These are phyloP conservation scores for Paraglomus brasilianum DNA, from an alignment of 192 early-diverging fungal species.

Conservation along the genomic window DNA sequence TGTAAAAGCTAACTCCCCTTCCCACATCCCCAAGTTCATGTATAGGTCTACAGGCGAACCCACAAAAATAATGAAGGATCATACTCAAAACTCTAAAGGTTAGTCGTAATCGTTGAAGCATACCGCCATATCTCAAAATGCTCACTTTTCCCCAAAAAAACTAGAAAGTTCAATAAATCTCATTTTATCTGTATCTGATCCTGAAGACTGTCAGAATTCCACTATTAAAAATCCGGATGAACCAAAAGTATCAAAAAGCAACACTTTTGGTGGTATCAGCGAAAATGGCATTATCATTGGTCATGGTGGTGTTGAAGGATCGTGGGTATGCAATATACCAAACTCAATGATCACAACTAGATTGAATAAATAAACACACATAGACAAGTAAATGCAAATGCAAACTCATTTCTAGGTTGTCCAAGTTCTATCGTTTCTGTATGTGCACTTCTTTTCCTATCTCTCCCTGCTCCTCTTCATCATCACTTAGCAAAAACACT, in stretches of 20 bases:
- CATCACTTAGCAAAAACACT: slow-evolving; percentile 61
- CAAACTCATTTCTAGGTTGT: too few relatives aligned
- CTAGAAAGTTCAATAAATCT: background rate
- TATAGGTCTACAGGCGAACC: too few relatives aligned
- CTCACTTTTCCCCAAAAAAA: background rate
- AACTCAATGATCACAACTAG: too few relatives aligned
- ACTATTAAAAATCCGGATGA: background rate
- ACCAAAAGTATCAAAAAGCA: slow-evolving; percentile 3
- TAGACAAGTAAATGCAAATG: background rate
- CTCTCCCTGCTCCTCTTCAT: slow-evolving; percentile 44
- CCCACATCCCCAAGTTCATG: slow-evolving; percentile 31
- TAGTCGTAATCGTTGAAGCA: background rate
- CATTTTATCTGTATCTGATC: background rate
- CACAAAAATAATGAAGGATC: background rate
- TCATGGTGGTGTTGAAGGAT: slow-evolving; percentile 7
- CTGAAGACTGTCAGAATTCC: background rate
- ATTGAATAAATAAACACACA: too few relatives aligned
- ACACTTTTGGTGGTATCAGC: slow-evolving; percentile 51
- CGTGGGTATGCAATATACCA: slow-evolving; percentile 42
- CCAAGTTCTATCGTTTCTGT: too few relatives aligned
- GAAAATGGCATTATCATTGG: slow-evolving; percentile 58
- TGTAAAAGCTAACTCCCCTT: background rate
- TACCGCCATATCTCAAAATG: background rate
- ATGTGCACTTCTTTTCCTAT: too few relatives aligned
- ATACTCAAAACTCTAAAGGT: background rate